Evolutionary conservation across 306 rosid species (phyloP).

Genomic region (Gynostemma pentaphyllum): DNA sequence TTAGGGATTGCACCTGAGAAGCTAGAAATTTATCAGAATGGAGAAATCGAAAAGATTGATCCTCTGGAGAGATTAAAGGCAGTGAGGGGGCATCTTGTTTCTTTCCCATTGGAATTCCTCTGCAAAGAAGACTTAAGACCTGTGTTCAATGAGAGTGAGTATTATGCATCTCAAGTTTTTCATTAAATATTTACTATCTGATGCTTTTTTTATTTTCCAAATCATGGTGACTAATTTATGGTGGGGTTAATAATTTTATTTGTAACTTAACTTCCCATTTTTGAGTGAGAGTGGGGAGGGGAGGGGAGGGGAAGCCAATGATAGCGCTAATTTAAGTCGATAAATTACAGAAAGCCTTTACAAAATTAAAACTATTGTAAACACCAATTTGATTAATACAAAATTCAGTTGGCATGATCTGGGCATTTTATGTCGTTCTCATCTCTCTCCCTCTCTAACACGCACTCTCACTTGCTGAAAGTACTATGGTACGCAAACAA

Average conservation of each 20-base stretch:
- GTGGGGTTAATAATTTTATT: conserved; percentile 12
- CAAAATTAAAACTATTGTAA: neutral
- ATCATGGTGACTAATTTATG: neutral
- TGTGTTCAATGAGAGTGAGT: conserved; percentile 83
- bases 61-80: conserved; percentile 58
- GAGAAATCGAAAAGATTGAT: conserved; percentile 37
- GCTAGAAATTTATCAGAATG: conserved; percentile 47
- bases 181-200: conserved; percentile 17
- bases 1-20: conserved; percentile 71
- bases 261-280: neutral
- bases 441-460: neutral
- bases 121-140: conserved; percentile 90
- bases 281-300: neutral
- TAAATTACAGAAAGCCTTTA: neutral
- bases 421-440: neutral
- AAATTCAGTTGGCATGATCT: neutral
- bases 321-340: too few relatives aligned
- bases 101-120: conserved; percentile 86
- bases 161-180: conserved; percentile 84
- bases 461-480: too few relatives aligned
- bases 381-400: conserved; percentile 1
- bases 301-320: neutral
- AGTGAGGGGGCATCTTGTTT: conserved; percentile 81
- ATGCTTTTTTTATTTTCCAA: neutral
- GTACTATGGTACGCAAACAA: too few relatives aligned